Conservation (phyloP, 805 yeast species). For the Starmerella vaccinii region DNA sequence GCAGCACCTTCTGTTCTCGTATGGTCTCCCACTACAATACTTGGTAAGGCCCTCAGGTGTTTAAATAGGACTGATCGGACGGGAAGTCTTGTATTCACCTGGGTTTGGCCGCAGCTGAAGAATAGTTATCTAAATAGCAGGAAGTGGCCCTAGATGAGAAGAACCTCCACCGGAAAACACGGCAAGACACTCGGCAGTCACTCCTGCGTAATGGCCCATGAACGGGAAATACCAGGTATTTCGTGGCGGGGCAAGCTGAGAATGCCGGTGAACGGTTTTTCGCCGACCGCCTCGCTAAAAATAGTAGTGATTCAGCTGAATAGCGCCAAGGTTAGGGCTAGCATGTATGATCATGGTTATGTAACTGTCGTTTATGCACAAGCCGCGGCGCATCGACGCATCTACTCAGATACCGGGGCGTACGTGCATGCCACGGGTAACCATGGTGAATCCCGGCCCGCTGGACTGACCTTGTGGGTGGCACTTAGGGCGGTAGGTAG, state of each 20-base stretch:
- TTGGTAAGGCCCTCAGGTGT: constrained; percentile 1
- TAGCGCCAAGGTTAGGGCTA: no score
- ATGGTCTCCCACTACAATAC: not conserved
- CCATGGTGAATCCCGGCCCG: not conserved
- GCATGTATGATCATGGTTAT: not conserved
- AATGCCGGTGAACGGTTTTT: no score
- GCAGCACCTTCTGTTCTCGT: constrained; percentile 1
- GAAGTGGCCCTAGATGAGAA: no score
- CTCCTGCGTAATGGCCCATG: no score
- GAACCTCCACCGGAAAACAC: no score
- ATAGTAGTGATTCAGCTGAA: no score
- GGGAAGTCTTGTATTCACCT: not conserved
- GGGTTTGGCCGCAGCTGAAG: not conserved
- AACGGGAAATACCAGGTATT: no score
- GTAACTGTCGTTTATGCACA: not conserved
- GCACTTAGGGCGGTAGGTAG: no score
- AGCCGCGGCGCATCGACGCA: not conserved
- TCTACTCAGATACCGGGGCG: not conserved
- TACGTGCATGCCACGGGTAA: not conserved
- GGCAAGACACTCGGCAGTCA: no score
- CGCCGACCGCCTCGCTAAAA: not conserved
- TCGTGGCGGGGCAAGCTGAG: no score
- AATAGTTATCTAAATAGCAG: no score
- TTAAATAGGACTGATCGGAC: not conserved
- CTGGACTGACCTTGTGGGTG: no score